Base-by-base conservation (phyloP, 2,329 filamentous ascomycete genomes). In the Ascochyta clinopodiicola region DNA sequence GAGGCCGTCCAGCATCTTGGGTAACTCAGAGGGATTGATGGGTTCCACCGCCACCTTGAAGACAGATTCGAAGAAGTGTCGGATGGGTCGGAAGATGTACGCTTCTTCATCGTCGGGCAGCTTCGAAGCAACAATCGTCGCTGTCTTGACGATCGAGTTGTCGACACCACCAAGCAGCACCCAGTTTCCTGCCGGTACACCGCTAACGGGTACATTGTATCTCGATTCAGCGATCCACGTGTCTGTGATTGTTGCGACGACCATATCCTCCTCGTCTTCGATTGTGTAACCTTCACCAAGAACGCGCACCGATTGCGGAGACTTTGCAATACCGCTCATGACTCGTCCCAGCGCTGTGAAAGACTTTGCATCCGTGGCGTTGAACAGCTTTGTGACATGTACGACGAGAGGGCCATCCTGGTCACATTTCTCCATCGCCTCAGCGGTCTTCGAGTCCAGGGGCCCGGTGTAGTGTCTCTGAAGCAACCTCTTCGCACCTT, bases 261-360 rank as follows among this genome's bases (percentile, higher is more conserved):
- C 90, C 92, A 98, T 98, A 70, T 99, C 95, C 81, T 99, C 95
- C 72, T 98, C 93, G 62, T 99, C 95, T 64, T 99, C 95, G 13
- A 96, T 85, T 4, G 93, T 97, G 77, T 98, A 99, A 6, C 91
- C 91, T 73, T 99, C 95, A 44, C 95, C 95, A 1, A 99, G 86
- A 12, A 99, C 93, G 36, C 95, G 88, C 15, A 99, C 92, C 64
- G 91, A 87, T 69, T 89, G 84, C 17, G 91, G 90, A 19, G 92
- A 89, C 29, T 86, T 87, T 22, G 90, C 95, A 27, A 91, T 95
- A 51, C 95, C 95, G 69, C 94, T 97, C 82, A 98, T 85, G 2
- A 99, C 92, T 60, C 94, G 87, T 12, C 95, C 95, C 64, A 98
- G 90, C 0, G 92, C 89, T 73, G 94, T 84, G 77, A 99, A 99